Percentiles rank a stretch among this genome's conserved stretches.
Evolutionary conservation across 257 asterid species (phyloP).

Genomic region (Solanum lycopersicoides): DNA sequence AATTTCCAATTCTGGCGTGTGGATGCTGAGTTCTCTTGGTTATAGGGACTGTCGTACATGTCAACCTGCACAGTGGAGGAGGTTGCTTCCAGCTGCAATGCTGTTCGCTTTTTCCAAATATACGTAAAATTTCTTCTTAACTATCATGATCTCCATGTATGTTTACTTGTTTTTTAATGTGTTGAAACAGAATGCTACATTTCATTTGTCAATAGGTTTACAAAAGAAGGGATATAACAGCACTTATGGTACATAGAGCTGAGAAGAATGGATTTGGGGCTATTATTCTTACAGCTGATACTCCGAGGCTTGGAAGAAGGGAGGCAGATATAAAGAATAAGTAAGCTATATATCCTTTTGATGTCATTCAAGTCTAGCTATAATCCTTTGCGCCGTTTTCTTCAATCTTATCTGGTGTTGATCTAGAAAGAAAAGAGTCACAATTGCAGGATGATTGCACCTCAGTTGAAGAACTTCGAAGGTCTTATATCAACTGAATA

Average conservation of each 20-base stretch:
- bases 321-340: slow-evolving; percentile 60
- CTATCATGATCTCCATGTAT: neutral
- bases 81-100: slow-evolving; percentile 55
- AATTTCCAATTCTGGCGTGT: neutral
- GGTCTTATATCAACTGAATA: slow-evolving; percentile 43
- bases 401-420: neutral
- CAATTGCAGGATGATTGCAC: slow-evolving; percentile 44
- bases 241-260: slow-evolving; percentile 49
- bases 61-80: slow-evolving; percentile 54
- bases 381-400: neutral
- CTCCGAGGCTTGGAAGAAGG: slow-evolving; percentile 54
- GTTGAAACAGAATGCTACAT: slow-evolving; percentile 5
- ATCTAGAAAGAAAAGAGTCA: slow-evolving; percentile 2
- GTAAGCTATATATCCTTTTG: slow-evolving; percentile 9
- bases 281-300: slow-evolving; percentile 51
- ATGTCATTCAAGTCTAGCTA: neutral
- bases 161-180: neutral
- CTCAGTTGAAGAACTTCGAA: slow-evolving; percentile 41
- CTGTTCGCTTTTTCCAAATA: slow-evolving; percentile 58
- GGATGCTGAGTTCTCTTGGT: neutral
- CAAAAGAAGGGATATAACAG: slow-evolving; percentile 44
- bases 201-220: slow-evolving; percentile 23
- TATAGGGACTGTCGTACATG: slow-evolving; percentile 39
- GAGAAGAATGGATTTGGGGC: slow-evolving; percentile 64
- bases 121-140: slow-evolving; percentile 21